Evolutionary conservation across 352 stramenopile genomes (phyloP).

Genomic region (Globisporangium takayamanum): DNA sequence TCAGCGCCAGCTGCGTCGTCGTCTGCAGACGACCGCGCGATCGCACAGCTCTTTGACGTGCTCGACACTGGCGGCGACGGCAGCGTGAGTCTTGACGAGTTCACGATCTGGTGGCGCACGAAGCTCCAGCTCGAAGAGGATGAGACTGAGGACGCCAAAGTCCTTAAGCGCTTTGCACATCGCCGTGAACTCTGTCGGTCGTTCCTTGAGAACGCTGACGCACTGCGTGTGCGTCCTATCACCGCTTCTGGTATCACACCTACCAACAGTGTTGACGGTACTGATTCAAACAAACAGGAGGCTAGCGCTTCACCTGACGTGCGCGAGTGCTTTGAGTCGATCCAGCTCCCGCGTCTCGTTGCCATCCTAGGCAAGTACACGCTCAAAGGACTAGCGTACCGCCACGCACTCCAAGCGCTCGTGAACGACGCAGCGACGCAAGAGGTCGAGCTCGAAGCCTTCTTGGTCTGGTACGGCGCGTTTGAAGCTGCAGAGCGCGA

Average conservation of each 20-base stretch:
- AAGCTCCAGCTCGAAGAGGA: conserved; percentile 56
- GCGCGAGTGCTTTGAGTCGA: conserved; percentile 42
- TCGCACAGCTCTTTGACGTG: conserved; percentile 47
- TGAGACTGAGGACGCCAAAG: conserved; percentile 29
- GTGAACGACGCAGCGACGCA: conserved; percentile 27
- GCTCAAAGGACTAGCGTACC: conserved; percentile 45
- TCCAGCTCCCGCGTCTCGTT: conserved; percentile 47
- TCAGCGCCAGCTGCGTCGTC: not conserved
- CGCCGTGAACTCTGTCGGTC: conserved; percentile 20
- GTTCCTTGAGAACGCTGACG: conserved; percentile 42
- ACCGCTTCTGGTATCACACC: not conserved
- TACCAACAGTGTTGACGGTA: not conserved
- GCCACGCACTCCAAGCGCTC: conserved; percentile 38
- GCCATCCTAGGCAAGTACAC: conserved; percentile 40
- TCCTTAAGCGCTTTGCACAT: conserved; percentile 15
- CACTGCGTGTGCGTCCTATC: conserved; percentile 13
- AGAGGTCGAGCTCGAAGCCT: conserved; percentile 37
- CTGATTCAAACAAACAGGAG: not conserved
- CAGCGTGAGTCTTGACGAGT: conserved; percentile 60
- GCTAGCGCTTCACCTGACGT: not conserved
- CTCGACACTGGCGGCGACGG: conserved; percentile 64
- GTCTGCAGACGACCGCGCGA: conserved; percentile 14
- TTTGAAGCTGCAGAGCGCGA: conserved; percentile 45
- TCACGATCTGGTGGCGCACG: conserved; percentile 68
- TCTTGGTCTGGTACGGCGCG: conserved; percentile 44